A percentile compares a stretch with the other conserved stretches of the same genome.
Conservation (phyloP, 148 eudicot species). For the Arbutus unedo region DNA sequence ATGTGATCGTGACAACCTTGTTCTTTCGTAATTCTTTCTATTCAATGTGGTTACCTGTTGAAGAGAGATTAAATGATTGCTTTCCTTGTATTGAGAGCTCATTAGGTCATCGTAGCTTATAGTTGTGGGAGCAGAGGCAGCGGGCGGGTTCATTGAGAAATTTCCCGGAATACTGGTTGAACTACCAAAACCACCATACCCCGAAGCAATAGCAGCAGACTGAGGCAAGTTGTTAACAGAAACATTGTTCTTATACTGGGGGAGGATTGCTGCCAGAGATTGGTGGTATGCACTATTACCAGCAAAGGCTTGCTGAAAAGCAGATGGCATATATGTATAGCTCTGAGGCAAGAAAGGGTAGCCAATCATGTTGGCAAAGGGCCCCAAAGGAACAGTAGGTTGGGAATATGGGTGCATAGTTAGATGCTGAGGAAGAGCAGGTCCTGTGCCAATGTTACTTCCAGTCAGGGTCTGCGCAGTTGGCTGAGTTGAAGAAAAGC, state of each 20-base stretch:
- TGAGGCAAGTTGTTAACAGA: constrained; percentile 76
- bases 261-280: constrained; percentile 59
- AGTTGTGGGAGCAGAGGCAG: constrained; percentile 63
- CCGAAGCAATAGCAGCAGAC: constrained; percentile 72
- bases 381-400: constrained; percentile 71
- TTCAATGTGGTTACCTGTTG: constrained; percentile 64
- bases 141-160: constrained; percentile 55
- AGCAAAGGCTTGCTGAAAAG: constrained; percentile 78
- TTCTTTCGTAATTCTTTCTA: background rate
- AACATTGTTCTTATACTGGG: constrained; percentile 72
- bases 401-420: constrained; percentile 76
- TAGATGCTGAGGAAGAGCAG: constrained; percentile 71
- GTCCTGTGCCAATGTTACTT: constrained; percentile 49
- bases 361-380: constrained; percentile 66
- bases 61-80: constrained; percentile 67
- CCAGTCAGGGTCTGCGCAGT: constrained; percentile 52
- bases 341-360: constrained; percentile 73
- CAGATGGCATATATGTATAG: constrained; percentile 78
- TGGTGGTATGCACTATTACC: constrained; percentile 76
- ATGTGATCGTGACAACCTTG: no score
- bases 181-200: constrained; percentile 80
- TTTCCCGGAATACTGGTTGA: constrained; percentile 64
- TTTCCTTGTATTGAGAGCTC: constrained; percentile 78
- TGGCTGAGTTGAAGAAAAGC: constrained; percentile 55
- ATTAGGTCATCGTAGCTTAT: constrained; percentile 65